Percentiles rank a stretch among this genome's conserved stretches.
Conservation (phyloP, 192 early-diverging fungal genomes). For the Backusella sp. region DNA sequence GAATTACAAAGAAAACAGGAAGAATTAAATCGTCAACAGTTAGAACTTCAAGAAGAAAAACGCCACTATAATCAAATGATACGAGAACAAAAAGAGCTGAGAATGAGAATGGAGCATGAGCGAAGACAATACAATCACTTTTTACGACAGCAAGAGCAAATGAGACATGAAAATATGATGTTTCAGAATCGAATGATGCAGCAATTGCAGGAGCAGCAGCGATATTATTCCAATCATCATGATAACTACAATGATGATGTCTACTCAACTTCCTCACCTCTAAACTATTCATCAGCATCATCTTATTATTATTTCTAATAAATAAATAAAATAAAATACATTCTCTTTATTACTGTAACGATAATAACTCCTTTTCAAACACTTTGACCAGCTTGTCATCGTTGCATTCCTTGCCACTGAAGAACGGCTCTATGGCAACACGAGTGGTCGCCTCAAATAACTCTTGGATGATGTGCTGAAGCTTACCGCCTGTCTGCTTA, state of each 20-base stretch:
- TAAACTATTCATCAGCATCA: background rate
- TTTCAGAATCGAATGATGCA: background rate
- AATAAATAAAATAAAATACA: background rate
- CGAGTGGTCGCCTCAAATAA: constrained; percentile 54
- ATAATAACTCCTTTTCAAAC: constrained; percentile 28
- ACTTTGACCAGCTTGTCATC: constrained; percentile 25
- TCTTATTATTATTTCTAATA: background rate
- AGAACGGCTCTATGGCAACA: constrained; percentile 37
- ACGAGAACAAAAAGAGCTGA: background rate
- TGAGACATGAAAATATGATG: background rate
- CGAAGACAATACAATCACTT: background rate
- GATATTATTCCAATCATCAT: background rate
- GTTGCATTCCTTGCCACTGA: background rate
- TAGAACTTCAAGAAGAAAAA: background rate
- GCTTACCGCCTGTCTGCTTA: constrained; percentile 56
- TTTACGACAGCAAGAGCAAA: background rate
- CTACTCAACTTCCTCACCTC: background rate
- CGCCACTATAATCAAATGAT: constrained; percentile 1
- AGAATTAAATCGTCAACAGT: constrained; percentile 9
- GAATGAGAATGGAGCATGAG: background rate
- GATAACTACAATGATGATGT: background rate
- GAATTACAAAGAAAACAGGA: constrained; percentile 4
- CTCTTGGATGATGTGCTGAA: constrained; percentile 56
- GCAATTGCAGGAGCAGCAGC: background rate
- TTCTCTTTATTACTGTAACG: background rate